phyloP scores from a whole-genome alignment of 1,284 basidiomycete species.

The Ceratobasidium sp. region DNA sequence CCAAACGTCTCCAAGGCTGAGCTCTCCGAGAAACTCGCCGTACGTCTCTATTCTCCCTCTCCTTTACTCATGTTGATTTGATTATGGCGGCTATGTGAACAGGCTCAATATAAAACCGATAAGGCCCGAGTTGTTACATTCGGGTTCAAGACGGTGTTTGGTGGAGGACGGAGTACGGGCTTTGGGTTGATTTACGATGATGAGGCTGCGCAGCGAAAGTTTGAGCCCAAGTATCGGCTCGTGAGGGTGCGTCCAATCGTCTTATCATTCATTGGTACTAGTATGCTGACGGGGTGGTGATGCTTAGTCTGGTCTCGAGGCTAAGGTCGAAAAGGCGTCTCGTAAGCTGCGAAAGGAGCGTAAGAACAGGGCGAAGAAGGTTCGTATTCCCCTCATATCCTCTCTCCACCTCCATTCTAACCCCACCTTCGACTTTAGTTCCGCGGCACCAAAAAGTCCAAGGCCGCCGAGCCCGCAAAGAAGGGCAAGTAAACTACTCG shows the following conservation, averaged over 20 bases:
- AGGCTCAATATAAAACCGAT: constrained; percentile 67
- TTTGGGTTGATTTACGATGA: constrained; percentile 99
- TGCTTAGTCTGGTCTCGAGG: constrained; percentile 77
- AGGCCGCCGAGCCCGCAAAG: constrained; percentile 89
- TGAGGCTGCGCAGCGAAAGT: constrained; percentile 93
- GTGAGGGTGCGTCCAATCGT: constrained; percentile 80
- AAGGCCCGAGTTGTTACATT: constrained; percentile 78
- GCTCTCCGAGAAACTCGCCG: constrained; percentile 80
- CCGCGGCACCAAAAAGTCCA: constrained; percentile 91
- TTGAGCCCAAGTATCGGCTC: constrained; percentile 96
- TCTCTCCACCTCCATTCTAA: constrained; percentile 17
- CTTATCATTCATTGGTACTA: background rate
- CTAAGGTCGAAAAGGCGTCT: constrained; percentile 91
- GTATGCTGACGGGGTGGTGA: background rate
- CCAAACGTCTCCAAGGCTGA: constrained; percentile 95
- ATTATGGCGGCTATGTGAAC: background rate
- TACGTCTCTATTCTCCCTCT: background rate
- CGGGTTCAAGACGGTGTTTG: constrained; percentile 92
- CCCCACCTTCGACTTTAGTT: constrained; percentile 61
- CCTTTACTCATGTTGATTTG: background rate
- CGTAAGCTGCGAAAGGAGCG: constrained; percentile 99
- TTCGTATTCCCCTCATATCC: constrained; percentile 54
- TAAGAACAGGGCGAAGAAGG: constrained; percentile 99
- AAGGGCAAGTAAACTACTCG: constrained; percentile 75
- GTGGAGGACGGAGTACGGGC: constrained; percentile 97